These are phyloP conservation scores for Porphyridium purpureum DNA, from an alignment of 23 red algal genomes.

Conservation along the genomic window DNA sequence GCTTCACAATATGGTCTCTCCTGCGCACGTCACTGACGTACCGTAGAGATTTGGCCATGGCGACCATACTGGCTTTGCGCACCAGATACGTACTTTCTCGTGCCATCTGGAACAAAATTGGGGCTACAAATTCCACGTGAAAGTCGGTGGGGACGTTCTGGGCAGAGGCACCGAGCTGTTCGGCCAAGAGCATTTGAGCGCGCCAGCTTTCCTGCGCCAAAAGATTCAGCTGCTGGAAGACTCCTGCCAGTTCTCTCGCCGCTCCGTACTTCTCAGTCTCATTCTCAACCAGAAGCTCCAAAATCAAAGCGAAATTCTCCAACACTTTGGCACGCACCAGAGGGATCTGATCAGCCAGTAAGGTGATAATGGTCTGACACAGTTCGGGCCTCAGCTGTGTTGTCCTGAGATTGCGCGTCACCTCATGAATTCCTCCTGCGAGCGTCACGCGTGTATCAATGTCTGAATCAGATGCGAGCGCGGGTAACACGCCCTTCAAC, in stretches of 20 bases:
- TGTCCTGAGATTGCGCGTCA: constrained; percentile 28
- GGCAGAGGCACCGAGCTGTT: constrained; percentile 2
- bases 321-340: constrained; percentile 71
- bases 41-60: constrained; percentile 35
- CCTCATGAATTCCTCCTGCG: constrained; percentile 62
- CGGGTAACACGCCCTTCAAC: constrained; percentile 51
- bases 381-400: constrained; percentile 43
- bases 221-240: constrained; percentile 6
- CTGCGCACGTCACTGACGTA: constrained; percentile 44
- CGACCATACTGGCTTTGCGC: constrained; percentile 43
- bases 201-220: constrained; percentile 16
- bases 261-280: too few species aligned
- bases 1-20: constrained; percentile 65
- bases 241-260: not conserved
- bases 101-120: constrained; percentile 11
- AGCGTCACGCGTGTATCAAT: constrained; percentile 61
- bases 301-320: constrained; percentile 42
- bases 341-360: constrained; percentile 79
- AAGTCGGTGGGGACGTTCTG: constrained; percentile 4
- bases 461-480: constrained; percentile 56
- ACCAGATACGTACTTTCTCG: constrained; percentile 21
- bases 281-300: constrained; percentile 29
- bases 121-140: constrained; percentile 1
- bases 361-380: constrained; percentile 23
- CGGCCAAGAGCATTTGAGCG: constrained; percentile 18